Conservation (phyloP, 306 rosid genomes). For the Cucumis melo region DNA sequence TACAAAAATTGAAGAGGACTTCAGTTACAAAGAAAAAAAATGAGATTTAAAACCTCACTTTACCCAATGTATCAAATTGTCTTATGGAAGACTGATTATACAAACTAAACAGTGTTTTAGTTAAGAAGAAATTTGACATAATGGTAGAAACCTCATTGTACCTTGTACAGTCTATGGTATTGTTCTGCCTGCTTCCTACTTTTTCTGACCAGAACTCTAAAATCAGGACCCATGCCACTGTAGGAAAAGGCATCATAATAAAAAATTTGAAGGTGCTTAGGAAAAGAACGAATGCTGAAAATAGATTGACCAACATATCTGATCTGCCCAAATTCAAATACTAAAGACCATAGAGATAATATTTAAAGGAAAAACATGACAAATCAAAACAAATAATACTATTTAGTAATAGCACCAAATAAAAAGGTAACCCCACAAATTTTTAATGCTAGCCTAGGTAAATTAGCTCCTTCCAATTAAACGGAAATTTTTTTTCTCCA, state of each 20-base stretch:
- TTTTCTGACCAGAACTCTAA: conserved; percentile 84
- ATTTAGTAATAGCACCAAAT: background rate
- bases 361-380: background rate
- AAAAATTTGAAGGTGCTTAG: background rate
- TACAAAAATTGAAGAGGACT: background rate
- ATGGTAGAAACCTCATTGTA: conserved; percentile 6
- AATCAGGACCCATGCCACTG: conserved; percentile 99
- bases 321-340: background rate
- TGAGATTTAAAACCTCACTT: background rate
- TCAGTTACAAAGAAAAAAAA: conserved; percentile 1
- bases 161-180: conserved; percentile 80
- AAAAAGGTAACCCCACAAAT: background rate
- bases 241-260: background rate
- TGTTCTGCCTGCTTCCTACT: conserved; percentile 97
- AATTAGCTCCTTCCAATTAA: background rate
- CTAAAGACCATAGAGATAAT: background rate
- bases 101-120: background rate
- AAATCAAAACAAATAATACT: background rate
- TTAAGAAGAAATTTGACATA: background rate
- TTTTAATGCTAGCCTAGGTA: background rate
- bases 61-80: conserved; percentile 41
- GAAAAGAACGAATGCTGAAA: background rate
- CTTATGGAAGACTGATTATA: background rate
- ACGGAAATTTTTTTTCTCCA: background rate
- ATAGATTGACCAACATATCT: background rate